Conservation (phyloP, 140 eudicot genomes). For the Stevia rebaudiana region DNA sequence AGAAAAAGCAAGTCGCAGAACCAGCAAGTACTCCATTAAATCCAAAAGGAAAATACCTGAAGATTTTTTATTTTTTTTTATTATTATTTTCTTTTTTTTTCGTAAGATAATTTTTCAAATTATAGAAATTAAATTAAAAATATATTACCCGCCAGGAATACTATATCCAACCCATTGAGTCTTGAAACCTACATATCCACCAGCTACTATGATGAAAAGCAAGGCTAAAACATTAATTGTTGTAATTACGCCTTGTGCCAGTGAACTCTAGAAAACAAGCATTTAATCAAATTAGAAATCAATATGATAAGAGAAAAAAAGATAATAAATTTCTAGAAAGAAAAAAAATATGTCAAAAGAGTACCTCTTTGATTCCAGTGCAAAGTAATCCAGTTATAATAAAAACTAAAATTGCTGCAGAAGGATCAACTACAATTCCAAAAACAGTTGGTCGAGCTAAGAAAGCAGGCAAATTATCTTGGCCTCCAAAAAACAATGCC, state of each 20-base stretch:
- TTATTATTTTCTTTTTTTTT: background rate
- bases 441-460: constrained; percentile 73
- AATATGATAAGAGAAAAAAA: background rate
- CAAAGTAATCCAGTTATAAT: constrained; percentile 75
- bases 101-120: constrained; percentile 5
- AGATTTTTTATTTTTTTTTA: background rate
- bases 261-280: constrained; percentile 40
- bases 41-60: constrained; percentile 60
- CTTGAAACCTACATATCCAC: constrained; percentile 55
- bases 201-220: constrained; percentile 57
- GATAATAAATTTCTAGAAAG: background rate
- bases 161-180: constrained; percentile 60
- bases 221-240: constrained; percentile 49
- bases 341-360: background rate
- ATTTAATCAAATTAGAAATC: constrained; percentile 6
- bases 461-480: constrained; percentile 62
- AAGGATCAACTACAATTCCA: constrained; percentile 78
- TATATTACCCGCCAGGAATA: constrained; percentile 46
- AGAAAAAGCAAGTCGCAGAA: constrained; percentile 60
- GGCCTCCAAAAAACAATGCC: constrained; percentile 91
- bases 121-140: background rate
- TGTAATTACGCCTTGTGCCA: constrained; percentile 60
- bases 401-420: constrained; percentile 81
- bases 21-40: constrained; percentile 57
- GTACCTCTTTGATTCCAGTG: constrained; percentile 92